phyloP scores from a whole-genome alignment of 2,329 filamentous ascomycete species.

The Drechslerella dactyloides region DNA sequence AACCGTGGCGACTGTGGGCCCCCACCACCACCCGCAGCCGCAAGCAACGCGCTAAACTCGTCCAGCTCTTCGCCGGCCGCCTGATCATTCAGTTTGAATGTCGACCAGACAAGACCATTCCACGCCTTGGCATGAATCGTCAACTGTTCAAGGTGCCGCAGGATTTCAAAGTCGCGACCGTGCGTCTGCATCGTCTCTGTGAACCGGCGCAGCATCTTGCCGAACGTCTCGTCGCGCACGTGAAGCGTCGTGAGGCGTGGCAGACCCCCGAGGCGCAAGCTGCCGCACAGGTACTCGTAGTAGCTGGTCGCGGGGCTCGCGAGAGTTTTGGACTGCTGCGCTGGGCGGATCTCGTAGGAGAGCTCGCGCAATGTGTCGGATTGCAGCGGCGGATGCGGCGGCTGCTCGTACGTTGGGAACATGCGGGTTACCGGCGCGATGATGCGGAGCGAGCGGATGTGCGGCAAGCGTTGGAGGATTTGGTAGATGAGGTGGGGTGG shows the following conservation, averaged over 20 bases:
- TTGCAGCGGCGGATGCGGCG: slow-evolving; percentile 63
- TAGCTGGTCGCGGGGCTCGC: slow-evolving; percentile 68
- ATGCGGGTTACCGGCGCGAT: slow-evolving; percentile 65
- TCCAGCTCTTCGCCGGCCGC: slow-evolving; percentile 48
- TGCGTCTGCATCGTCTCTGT: slow-evolving; percentile 61
- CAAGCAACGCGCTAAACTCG: slow-evolving; percentile 51
- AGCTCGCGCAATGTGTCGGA: slow-evolving; percentile 72
- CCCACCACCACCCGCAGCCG: slow-evolving; percentile 42
- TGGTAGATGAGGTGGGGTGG: slow-evolving; percentile 58
- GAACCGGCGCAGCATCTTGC: slow-evolving; percentile 74
- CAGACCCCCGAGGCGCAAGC: slow-evolving; percentile 75
- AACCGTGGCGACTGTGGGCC: slow-evolving; percentile 42
- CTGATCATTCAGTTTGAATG: slow-evolving; percentile 44
- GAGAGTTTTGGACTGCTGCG: slow-evolving; percentile 57
- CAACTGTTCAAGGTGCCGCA: slow-evolving; percentile 29
- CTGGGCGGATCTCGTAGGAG: slow-evolving; percentile 80
- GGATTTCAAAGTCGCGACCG: slow-evolving; percentile 30
- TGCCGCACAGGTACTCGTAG: slow-evolving; percentile 85
- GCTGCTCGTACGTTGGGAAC: slow-evolving; percentile 66
- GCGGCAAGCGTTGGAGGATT: slow-evolving; percentile 59
- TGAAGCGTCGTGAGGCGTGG: slow-evolving; percentile 78
- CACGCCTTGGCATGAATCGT: slow-evolving; percentile 50
- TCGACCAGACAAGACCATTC: slow-evolving; percentile 50
- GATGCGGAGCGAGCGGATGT: slow-evolving; percentile 63
- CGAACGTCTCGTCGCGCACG: slow-evolving; percentile 82